A percentile compares a stretch with the other conserved stretches of the same genome.
phyloP scores from a whole-genome alignment of 768 basidiomycete species.

The Gloeophyllum trabeum region DNA sequence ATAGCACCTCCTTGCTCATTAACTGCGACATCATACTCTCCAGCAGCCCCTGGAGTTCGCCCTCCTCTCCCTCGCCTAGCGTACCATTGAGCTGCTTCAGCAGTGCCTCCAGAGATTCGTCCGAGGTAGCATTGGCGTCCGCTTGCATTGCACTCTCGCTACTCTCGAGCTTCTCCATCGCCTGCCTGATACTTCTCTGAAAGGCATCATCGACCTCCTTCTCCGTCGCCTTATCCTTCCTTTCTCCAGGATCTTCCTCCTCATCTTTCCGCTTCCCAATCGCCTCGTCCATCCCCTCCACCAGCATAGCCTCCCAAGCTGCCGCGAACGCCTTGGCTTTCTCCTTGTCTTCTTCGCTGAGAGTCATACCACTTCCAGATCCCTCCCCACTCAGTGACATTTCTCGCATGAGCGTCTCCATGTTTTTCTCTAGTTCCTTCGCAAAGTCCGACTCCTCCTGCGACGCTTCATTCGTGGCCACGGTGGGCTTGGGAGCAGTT shows the following conservation, averaged over 20 bases:
- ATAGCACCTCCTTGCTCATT: slow-evolving; percentile 75
- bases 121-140: slow-evolving; percentile 17
- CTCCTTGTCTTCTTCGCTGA: slow-evolving; percentile 12
- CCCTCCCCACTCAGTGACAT: slow-evolving; percentile 15
- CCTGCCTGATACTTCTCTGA: slow-evolving; percentile 56
- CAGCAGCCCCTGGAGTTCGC: slow-evolving; percentile 53
- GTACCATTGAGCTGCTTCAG: slow-evolving; percentile 23
- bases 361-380: slow-evolving; percentile 5
- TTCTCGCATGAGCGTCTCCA: slow-evolving; percentile 33
- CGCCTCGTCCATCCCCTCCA: slow-evolving; percentile 44
- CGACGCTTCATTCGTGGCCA: no score
- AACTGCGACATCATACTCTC: slow-evolving; percentile 77
- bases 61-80: slow-evolving; percentile 25
- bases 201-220: slow-evolving; percentile 31
- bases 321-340: slow-evolving; percentile 33
- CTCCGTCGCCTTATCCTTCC: slow-evolving; percentile 9
- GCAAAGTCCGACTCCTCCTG: no score
- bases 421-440: slow-evolving; percentile 27
- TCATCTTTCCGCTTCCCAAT: slow-evolving; percentile 11
- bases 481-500: no score
- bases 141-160: slow-evolving; percentile 31
- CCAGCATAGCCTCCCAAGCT: slow-evolving; percentile 65
- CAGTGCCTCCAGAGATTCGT: slow-evolving; percentile 37
- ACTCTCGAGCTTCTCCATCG: slow-evolving; percentile 66
- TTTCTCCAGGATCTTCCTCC: slow-evolving; percentile 5